phyloP scores from a whole-genome alignment of 2,329 filamentous ascomycete species.

The Rhexocercosporidium sp. region DNA sequence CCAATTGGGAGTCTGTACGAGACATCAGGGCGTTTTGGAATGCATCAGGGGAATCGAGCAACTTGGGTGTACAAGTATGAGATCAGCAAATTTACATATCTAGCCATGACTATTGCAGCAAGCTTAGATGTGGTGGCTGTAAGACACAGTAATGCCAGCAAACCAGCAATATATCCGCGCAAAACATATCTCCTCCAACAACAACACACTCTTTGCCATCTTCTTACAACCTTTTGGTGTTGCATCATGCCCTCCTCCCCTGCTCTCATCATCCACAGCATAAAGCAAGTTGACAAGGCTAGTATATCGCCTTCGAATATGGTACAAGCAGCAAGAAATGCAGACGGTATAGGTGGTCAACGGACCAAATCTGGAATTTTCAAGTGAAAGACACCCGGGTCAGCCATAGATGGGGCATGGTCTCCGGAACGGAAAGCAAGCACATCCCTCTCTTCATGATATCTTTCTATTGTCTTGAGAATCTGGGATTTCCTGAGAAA shows the following conservation, averaged over 20 bases:
- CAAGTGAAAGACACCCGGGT: neutral
- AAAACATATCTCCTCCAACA: neutral
- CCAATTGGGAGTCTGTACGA: neutral
- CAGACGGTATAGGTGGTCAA: too few relatives aligned
- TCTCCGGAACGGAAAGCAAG: neutral
- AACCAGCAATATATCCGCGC: neutral
- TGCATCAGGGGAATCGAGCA: conserved; percentile 1
- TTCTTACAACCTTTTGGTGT: too few relatives aligned
- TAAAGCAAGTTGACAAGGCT: neutral
- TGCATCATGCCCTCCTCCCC: too few relatives aligned
- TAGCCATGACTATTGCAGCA: neutral
- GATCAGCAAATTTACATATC: neutral
- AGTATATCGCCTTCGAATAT: neutral
- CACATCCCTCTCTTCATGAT: neutral
- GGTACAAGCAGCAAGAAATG: neutral
- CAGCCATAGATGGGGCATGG: neutral
- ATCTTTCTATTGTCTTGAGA: conserved; percentile 3
- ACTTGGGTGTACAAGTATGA: neutral
- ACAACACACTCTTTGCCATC: too few relatives aligned
- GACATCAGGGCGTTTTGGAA: neutral
- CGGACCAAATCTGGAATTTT: neutral
- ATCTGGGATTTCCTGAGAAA: neutral
- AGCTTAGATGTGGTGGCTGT: neutral
- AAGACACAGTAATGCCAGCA: neutral
- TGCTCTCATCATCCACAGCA: neutral